Base-by-base conservation (phyloP, 306 rosid species). In the Abrus pulchellus region DNA sequence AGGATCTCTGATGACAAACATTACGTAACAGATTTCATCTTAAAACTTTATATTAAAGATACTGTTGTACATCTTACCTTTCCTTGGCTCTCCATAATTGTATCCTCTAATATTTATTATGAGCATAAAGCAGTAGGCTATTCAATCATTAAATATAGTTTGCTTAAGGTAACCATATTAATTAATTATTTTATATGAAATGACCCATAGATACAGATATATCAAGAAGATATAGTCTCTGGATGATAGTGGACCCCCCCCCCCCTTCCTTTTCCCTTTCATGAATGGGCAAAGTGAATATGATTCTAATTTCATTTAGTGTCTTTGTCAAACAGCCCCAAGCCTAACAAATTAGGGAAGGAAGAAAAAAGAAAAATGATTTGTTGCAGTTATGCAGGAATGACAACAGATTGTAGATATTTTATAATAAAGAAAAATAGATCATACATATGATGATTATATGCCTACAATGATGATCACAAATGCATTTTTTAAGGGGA, bases 361-460 rank as follows among this genome's bases (percentile, higher is more conserved):
- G 20, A 54, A 38, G 9, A 53, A 5, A 40, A 13, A 11, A n/a
- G 73, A 77, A 52, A 47, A 49, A 36, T 52, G 14, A 52, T 50
- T 66, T 66, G 50, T 10, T 54, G 66, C 33, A 44, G 55, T 44
- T n/a, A 40, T 77, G 12, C 32, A 63, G 72, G 41, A 64, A 48
- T 36, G 34, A 4, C 55, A 53, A 10, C 55, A 38, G 43, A 44
- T 77, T 77, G 45, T 56, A 74, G 20, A 29, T 36, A 50, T 64
- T 63, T 0, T 30, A 64, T 9, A 41, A 14, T 43, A 52, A 63
- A 49, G 48, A 55, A 30, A 52, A 11, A n/a, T n/a, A 27, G 7
- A 50, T 79, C 68, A 40, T 73, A 76, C 43, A 54, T 30, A 20
- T 48, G 53, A 53, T 53, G 82, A 63, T 56, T 1, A 70, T 64